Evolutionary conservation across 208 protist species (phyloP), one percentile per base, ranked within the genome.

Genomic region (Trypanosoma avium): DNA sequence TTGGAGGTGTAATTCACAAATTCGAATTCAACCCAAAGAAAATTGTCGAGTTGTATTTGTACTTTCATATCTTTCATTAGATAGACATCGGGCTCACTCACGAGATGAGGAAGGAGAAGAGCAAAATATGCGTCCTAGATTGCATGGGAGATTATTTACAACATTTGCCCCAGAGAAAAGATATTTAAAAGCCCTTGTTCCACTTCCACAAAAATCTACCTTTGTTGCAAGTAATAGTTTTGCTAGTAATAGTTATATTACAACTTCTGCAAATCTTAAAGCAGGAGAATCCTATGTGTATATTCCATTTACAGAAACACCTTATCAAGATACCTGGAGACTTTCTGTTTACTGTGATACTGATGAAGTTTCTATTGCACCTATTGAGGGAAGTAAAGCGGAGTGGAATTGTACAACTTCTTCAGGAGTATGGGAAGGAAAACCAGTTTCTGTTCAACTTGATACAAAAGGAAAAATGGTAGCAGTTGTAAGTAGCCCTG

Each of bases 1-100:
- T 67, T 96, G 90, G 90, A 87, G 90, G 58, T 93, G 88, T 81
- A 93, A 92, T 73, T 77, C 87, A 40, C 90, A 96, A 66, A 79
- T 94, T 21, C 68, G 49, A 54, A 38, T 96, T 29, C 61, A 60
- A 30, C 75, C 88, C 3, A 73, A 66, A 30, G 87, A 92, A 12
- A 77, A 80, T 40, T 92, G 86, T 58, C 86, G 85, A 33, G 80
- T 88, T 2, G 84, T 92, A 12, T 91, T 94, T 60, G 86, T 94
- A 7, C 70, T 96, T 17, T 96, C 90, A 17, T 96, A 96, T 67
- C 77, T 81, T 26, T 88, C 78, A 6, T 66, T 93, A 19, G 87
- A 94, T 67, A 57, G 81, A 47, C 77, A 93, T 59, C 77, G 81
- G n/a, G 63, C 61, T 5, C 59, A 71, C 17, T 73, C 62, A 38